Conservation (phyloP, 176 grass and related monocot species). For the Aegilops tauschii region DNA sequence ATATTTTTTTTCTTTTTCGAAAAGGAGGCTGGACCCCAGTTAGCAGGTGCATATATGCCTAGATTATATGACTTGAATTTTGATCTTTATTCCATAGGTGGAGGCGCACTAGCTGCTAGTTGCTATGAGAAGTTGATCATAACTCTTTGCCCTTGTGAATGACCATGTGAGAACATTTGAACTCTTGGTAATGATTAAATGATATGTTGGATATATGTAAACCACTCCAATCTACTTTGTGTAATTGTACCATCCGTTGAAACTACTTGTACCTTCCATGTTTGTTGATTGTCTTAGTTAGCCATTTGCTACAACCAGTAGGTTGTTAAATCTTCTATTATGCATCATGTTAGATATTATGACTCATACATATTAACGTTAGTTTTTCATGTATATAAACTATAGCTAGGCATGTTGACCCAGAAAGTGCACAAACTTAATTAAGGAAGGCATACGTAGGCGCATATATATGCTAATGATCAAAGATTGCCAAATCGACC, state of each 20-base stretch:
- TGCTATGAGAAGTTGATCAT: not conserved
- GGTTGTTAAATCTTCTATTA: not conserved
- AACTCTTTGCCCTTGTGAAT: not conserved
- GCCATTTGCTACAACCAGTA: not conserved
- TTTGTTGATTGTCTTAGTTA: not conserved
- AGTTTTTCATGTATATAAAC: not conserved
- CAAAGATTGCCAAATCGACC: constrained; percentile 37
- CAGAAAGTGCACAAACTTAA: not conserved
- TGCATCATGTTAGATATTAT: not conserved
- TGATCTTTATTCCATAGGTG: not conserved
- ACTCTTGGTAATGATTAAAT: not conserved
- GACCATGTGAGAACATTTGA: not conserved
- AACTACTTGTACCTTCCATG: not conserved
- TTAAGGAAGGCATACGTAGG: not conserved
- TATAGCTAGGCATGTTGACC: not conserved
- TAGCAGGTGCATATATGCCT: not conserved
- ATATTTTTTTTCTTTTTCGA: no score
- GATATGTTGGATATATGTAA: not conserved
- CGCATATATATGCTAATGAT: constrained; percentile 39
- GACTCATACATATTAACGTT: not conserved
- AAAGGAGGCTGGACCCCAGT: not conserved
- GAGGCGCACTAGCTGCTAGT: not conserved
- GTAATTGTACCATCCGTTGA: not conserved
- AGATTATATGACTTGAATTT: not conserved
- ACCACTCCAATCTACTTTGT: not conserved